These are phyloP conservation scores for Metschnikowia cubensis DNA, from an alignment of 805 yeast genomes.

Conservation along the genomic window DNA sequence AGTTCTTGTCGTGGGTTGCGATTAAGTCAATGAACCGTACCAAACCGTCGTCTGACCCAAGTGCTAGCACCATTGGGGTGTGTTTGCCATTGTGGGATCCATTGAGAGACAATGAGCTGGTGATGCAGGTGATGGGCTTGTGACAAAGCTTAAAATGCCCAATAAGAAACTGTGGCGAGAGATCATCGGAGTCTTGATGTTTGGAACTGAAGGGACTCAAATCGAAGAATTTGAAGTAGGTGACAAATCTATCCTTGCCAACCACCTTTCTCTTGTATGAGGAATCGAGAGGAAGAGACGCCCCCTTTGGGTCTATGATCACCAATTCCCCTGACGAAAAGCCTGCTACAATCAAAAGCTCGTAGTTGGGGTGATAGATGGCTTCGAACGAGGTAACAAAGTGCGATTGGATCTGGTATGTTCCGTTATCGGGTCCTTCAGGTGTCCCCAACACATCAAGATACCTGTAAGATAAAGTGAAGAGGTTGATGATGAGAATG, in stretches of 20 bases:
- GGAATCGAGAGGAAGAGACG: slow-evolving; percentile 3
- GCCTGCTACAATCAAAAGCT: slow-evolving; percentile 44
- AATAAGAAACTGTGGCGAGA: slow-evolving; percentile 21
- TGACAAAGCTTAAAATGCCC: slow-evolving; percentile 63
- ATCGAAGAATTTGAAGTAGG: slow-evolving; percentile 36
- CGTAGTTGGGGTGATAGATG: slow-evolving; percentile 32
- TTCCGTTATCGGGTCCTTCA: slow-evolving; percentile 6
- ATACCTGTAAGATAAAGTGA: slow-evolving; percentile 40
- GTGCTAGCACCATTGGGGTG: slow-evolving; percentile 44
- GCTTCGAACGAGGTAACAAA: slow-evolving; percentile 21
- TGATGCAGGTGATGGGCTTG: slow-evolving; percentile 50
- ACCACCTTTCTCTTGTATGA: slow-evolving; percentile 17
- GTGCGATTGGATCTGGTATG: slow-evolving; percentile 23
- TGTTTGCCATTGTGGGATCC: slow-evolving; percentile 12
- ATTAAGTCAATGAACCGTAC: slow-evolving; percentile 52
- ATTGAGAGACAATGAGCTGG: slow-evolving; percentile 27
- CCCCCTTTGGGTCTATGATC: slow-evolving; percentile 15
- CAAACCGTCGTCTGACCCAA: slow-evolving; percentile 66
- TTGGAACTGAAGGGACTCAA: slow-evolving; percentile 26
- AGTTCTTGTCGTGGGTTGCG: slow-evolving; percentile 25
- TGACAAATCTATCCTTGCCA: slow-evolving; percentile 28
- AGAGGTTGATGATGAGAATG: slow-evolving; percentile 56
- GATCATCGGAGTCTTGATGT: background rate
- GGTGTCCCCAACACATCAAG: slow-evolving; percentile 42
- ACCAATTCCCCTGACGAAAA: slow-evolving; percentile 16